phyloP scores from a whole-genome alignment of 768 basidiomycete species.

The Udeniomyces megalosporus region DNA sequence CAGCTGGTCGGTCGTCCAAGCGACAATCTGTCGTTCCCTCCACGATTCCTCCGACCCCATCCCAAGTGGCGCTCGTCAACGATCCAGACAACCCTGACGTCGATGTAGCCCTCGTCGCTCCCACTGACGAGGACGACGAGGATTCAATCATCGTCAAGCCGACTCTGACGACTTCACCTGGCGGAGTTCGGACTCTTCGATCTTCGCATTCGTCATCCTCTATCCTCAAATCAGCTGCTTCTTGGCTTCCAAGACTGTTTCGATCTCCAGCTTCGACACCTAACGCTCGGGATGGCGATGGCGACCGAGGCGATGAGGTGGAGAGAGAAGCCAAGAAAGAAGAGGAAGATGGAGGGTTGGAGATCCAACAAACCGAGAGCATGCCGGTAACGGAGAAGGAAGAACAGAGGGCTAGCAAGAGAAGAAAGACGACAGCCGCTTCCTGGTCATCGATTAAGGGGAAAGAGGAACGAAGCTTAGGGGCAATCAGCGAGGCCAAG shows the following conservation, averaged over 20 bases:
- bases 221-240: slow-evolving; percentile 1
- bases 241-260: slow-evolving; percentile 8
- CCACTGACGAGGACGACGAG: neutral
- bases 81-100: neutral
- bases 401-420: neutral
- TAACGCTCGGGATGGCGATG: neutral
- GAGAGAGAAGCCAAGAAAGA: neutral
- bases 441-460: too few relatives aligned
- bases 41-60: neutral
- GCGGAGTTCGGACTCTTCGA: neutral
- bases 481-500: too few relatives aligned
- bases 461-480: neutral
- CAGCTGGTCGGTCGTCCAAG: neutral
- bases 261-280: slow-evolving; percentile 1
- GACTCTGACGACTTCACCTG: too few relatives aligned
- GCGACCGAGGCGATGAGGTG: neutral
- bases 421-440: neutral
- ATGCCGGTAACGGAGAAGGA: neutral
- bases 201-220: neutral
- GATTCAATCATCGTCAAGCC: neutral
- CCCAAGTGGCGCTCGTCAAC: neutral
- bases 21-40: neutral
- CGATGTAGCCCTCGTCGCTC: neutral
- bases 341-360: neutral
- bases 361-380: neutral